These are phyloP conservation scores for Leucoagaricus sp. DNA, from an alignment of 1,284 basidiomycete species.

Conservation along the genomic window DNA sequence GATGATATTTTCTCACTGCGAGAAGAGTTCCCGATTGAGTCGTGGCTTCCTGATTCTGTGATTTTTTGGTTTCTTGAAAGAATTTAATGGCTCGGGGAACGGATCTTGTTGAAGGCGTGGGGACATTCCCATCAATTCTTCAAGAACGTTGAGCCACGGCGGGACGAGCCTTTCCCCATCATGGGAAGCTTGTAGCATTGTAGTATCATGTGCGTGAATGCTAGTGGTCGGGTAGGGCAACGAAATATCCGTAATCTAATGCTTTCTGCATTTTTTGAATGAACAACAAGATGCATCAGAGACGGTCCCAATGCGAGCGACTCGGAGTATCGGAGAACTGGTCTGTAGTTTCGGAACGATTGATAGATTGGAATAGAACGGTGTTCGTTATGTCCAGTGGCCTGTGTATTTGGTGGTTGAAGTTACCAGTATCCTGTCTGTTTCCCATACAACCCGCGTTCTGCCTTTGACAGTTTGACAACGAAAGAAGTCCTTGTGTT, in stretches of 20 bases:
- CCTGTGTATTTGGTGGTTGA: background rate
- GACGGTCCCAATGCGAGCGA: too few relatives aligned
- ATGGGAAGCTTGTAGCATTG: too few relatives aligned
- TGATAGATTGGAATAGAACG: background rate
- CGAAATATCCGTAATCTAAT: too few relatives aligned
- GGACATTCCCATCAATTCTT: too few relatives aligned
- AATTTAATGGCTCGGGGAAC: background rate
- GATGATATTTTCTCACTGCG: background rate
- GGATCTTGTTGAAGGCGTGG: too few relatives aligned
- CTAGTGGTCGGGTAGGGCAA: too few relatives aligned
- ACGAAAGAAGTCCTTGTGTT: background rate
- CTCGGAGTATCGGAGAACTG: background rate
- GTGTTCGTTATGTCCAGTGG: background rate
- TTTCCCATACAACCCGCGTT: background rate
- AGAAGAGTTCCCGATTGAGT: background rate
- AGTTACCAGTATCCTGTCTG: background rate
- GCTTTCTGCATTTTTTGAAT: too few relatives aligned
- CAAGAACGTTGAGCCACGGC: too few relatives aligned
- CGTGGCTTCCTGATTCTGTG: background rate
- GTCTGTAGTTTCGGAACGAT: background rate
- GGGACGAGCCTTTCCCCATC: too few relatives aligned
- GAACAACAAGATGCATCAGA: too few relatives aligned
- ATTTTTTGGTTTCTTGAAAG: background rate
- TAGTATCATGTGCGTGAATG: too few relatives aligned
- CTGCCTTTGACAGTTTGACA: slow-evolving; percentile 11